Conservation (phyloP, 495 filamentous ascomycete genomes). For the Penicillium goetzii region DNA sequence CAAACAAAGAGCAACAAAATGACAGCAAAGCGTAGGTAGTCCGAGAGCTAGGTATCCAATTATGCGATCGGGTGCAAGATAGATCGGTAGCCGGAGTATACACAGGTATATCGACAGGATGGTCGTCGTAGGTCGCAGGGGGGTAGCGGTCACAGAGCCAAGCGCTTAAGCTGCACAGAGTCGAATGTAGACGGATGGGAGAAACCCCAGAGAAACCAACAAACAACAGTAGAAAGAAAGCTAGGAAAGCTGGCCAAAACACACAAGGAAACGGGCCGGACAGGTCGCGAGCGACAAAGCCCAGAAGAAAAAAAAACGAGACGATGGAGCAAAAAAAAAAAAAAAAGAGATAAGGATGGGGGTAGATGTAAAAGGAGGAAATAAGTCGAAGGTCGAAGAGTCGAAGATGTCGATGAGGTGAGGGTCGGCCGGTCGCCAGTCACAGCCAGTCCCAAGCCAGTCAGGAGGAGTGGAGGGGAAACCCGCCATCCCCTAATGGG, state of each 20-base stretch:
- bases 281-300: background rate
- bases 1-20: slow-evolving; percentile 20
- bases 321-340: slow-evolving; percentile 11
- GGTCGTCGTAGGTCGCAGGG: background rate
- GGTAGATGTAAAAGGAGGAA: slow-evolving; percentile 7
- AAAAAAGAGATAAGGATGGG: background rate
- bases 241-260: slow-evolving; percentile 7
- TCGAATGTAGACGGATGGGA: background rate
- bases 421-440: slow-evolving; percentile 8
- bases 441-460: slow-evolving; percentile 20
- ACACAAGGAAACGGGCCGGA: slow-evolving; percentile 1
- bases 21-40: background rate
- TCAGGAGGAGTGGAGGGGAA: slow-evolving; percentile 34
- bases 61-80: background rate
- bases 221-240: slow-evolving; percentile 1
- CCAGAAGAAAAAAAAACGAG: slow-evolving; percentile 6
- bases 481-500: slow-evolving; percentile 33
- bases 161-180: slow-evolving; percentile 1
- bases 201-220: slow-evolving; percentile 18
- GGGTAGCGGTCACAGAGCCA: background rate
- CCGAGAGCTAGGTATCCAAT: background rate
- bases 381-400: slow-evolving; percentile 1
- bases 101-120: background rate
- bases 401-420: slow-evolving; percentile 7
- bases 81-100: background rate